Conservation (phyloP, 2,329 filamentous ascomycete genomes). For the Aspergillus niger region DNA sequence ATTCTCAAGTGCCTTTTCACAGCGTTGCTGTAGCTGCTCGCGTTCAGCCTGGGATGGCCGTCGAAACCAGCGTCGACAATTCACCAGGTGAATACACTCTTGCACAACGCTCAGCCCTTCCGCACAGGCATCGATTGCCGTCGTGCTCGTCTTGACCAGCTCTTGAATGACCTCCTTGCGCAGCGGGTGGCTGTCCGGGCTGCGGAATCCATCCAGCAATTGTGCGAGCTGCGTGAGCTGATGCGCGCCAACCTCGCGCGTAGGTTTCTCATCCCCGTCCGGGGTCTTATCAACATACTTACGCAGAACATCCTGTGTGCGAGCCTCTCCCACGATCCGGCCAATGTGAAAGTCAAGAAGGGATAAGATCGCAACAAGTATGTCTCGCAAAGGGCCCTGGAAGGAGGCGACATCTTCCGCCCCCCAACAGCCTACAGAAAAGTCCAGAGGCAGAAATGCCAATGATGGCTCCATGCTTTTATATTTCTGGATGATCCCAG, state of each 20-base stretch:
- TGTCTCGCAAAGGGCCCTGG: constrained; percentile 39
- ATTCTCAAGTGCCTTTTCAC: constrained; percentile 23
- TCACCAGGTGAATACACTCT: constrained; percentile 34
- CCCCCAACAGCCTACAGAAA: constrained; percentile 51
- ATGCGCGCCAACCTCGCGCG: constrained; percentile 30
- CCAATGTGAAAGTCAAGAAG: constrained; percentile 49
- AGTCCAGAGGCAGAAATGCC: constrained; percentile 51
- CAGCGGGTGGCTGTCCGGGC: constrained; percentile 39
- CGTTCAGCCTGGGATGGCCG: constrained; percentile 24
- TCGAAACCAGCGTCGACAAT: constrained; percentile 32
- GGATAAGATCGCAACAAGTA: constrained; percentile 38
- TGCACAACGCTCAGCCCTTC: constrained; percentile 25
- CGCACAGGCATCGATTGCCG: constrained; percentile 31
- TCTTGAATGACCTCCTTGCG: constrained; percentile 36
- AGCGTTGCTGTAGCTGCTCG: constrained; percentile 24
- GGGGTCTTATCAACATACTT: neutral
- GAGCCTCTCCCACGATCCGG: constrained; percentile 18
- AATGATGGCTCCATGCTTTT: constrained; percentile 44
- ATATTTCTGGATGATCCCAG: constrained; percentile 39
- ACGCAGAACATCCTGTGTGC: constrained; percentile 4
- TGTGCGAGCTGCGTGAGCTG: constrained; percentile 38
- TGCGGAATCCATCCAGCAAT: constrained; percentile 42
- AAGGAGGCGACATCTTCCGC: constrained; percentile 47
- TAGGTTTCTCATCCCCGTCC: constrained; percentile 20
- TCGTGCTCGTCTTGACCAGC: constrained; percentile 31